A percentile compares a stretch with the other conserved stretches of the same genome.
Conservation (phyloP, 164 flowering plant species). For the Nelumbo lutea region DNA sequence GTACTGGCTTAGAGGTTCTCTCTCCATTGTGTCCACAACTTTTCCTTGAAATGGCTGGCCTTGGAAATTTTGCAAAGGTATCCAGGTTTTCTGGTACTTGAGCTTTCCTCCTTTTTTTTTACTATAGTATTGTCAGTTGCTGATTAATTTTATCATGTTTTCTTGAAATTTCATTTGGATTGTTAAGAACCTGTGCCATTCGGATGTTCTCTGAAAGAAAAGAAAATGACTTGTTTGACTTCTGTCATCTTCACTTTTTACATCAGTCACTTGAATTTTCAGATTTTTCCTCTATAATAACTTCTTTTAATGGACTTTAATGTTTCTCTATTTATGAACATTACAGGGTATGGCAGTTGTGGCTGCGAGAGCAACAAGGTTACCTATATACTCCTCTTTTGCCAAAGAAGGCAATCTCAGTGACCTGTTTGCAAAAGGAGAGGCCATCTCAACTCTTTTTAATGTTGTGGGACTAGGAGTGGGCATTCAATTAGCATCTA, state of each 20-base stretch:
- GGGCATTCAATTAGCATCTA: slow-evolving; percentile 84
- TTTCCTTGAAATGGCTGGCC: slow-evolving; percentile 96
- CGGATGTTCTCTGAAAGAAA: background rate
- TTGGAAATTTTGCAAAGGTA: slow-evolving; percentile 97
- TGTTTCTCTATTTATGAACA: background rate
- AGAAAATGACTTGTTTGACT: background rate
- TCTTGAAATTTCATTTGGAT: background rate
- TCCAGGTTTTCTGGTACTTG: background rate
- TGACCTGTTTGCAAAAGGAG: slow-evolving; percentile 95
- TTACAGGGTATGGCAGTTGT: slow-evolving; percentile 96
- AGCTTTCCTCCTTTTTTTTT: no score
- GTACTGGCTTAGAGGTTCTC: slow-evolving; percentile 90
- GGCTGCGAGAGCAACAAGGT: slow-evolving; percentile 95
- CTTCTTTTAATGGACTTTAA: background rate
- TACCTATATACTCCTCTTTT: slow-evolving; percentile 95
- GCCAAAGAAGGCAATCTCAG: slow-evolving; percentile 99
- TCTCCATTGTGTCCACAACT: slow-evolving; percentile 94
- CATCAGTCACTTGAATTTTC: background rate
- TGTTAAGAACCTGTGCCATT: background rate
- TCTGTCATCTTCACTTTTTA: background rate
- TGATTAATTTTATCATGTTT: no score
- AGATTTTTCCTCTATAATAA: background rate
- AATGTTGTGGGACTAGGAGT: slow-evolving; percentile 81
- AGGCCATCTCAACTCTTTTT: slow-evolving; percentile 93
- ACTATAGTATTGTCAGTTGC: no score